These are phyloP conservation scores for Phaseolus lunatus DNA, from an alignment of 306 rosid species.

Conservation along the genomic window DNA sequence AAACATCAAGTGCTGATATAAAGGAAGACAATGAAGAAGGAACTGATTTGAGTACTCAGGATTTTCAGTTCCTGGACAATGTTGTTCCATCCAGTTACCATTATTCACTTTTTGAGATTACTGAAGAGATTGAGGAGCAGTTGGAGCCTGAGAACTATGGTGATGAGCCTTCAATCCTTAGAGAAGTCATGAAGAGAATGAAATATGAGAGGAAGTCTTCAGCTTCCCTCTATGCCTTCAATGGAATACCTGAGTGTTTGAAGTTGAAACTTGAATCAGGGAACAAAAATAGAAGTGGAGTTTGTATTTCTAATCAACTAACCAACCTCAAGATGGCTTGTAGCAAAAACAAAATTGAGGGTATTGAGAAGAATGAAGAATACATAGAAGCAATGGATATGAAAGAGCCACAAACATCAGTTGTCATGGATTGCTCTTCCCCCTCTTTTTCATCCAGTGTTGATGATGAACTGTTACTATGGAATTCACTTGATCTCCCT, in stretches of 20 bases:
- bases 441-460: slow-evolving; percentile 39
- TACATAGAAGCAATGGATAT: slow-evolving; percentile 31
- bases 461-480: slow-evolving; percentile 68
- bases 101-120: slow-evolving; percentile 76
- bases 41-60: slow-evolving; percentile 49
- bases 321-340: slow-evolving; percentile 62
- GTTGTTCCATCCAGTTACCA: slow-evolving; percentile 53
- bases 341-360: slow-evolving; percentile 51
- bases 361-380: slow-evolving; percentile 30
- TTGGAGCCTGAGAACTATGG: slow-evolving; percentile 60
- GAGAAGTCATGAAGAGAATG: slow-evolving; percentile 81
- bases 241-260: slow-evolving; percentile 82
- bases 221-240: slow-evolving; percentile 82
- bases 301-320: slow-evolving; percentile 58
- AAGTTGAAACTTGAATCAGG: slow-evolving; percentile 62
- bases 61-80: slow-evolving; percentile 72
- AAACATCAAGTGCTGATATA: slow-evolving; percentile 42
- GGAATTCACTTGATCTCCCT: slow-evolving; percentile 82
- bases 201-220: slow-evolving; percentile 85
- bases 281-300: slow-evolving; percentile 52
- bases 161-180: slow-evolving; percentile 73
- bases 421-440: slow-evolving; percentile 46
- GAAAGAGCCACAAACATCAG: slow-evolving; percentile 45
- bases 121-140: slow-evolving; percentile 66
- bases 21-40: slow-evolving; percentile 49